Evolutionary conservation across 768 basidiomycete genomes (phyloP).

Genomic region (Naematelia aurantialba): DNA sequence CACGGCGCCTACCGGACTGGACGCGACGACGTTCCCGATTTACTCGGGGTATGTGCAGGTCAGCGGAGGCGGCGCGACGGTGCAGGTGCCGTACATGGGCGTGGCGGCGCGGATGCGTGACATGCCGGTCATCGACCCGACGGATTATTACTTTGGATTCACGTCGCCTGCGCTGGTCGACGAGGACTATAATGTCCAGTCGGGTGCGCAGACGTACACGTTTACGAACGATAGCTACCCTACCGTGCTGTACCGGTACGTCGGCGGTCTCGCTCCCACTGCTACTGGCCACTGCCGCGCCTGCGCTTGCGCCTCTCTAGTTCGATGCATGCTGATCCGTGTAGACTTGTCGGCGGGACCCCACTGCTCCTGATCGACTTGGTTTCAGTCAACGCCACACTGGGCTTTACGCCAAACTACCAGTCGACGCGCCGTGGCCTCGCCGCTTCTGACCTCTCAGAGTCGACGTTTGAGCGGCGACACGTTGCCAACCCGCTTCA

Average conservation of each 20-base stretch:
- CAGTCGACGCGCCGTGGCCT: constrained; percentile 5
- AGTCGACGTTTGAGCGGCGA: too few species aligned
- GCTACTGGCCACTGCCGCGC: not conserved
- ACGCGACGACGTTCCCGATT: constrained; percentile 56
- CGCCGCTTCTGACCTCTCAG: too few species aligned
- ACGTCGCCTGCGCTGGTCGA: constrained; percentile 34
- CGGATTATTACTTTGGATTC: constrained; percentile 31
- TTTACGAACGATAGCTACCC: constrained; percentile 32
- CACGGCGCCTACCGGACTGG: constrained; percentile 54
- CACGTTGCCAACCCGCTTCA: too few species aligned
- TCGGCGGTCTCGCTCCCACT: not conserved
- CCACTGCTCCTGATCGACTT: constrained; percentile 41
- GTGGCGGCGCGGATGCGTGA: constrained; percentile 46
- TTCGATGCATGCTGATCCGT: too few species aligned
- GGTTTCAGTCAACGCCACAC: constrained; percentile 29
- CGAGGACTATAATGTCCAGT: constrained; percentile 18
- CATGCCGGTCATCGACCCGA: constrained; percentile 45
- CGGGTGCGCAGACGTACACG: constrained; percentile 29
- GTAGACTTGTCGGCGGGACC: constrained; percentile 35
- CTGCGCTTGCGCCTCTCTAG: too few species aligned
- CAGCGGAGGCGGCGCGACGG: constrained; percentile 18
- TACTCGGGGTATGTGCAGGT: constrained; percentile 61
- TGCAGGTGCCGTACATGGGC: constrained; percentile 47
- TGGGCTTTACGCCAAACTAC: constrained; percentile 43
- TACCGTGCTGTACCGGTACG: constrained; percentile 23